phyloP scores from a whole-genome alignment of 164 flowering plant species.

The Magnolia officinalis region DNA sequence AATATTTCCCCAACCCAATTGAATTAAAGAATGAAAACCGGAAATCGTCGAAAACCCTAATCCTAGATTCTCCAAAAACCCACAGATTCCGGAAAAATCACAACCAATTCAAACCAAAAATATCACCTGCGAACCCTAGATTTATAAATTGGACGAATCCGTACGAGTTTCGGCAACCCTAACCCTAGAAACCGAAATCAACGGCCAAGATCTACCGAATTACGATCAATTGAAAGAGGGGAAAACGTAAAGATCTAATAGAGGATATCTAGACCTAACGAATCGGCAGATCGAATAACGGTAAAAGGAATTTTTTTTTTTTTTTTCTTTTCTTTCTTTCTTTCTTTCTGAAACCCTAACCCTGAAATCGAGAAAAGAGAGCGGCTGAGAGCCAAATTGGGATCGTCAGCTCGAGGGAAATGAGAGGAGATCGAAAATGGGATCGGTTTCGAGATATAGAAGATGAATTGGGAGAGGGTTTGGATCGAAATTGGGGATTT shows the following conservation, averaged over 20 bases:
- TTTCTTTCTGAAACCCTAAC: conserved; percentile 34
- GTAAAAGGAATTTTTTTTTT: no score
- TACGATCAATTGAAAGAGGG: conserved; percentile 4
- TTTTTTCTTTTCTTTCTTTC: no score
- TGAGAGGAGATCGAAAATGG: neutral
- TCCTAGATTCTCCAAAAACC: conserved; percentile 20
- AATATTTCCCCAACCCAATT: conserved; percentile 14
- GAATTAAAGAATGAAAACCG: conserved; percentile 10
- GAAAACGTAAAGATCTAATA: neutral
- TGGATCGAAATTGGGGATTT: neutral
- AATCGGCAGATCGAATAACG: conserved; percentile 13
- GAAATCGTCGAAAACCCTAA: conserved; percentile 25
- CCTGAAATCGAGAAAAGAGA: conserved; percentile 21
- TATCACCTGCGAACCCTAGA: conserved; percentile 4
- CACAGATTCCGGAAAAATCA: conserved; percentile 12
- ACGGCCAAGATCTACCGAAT: conserved; percentile 8
- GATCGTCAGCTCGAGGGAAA: conserved; percentile 19
- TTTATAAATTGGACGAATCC: conserved; percentile 9
- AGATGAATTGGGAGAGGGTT: neutral
- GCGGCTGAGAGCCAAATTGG: neutral
- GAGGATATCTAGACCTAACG: neutral
- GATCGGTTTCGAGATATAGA: conserved; percentile 7
- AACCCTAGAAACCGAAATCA: conserved; percentile 22
- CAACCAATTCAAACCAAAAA: neutral
- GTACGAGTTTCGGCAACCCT: conserved; percentile 21